Conservation (phyloP, 768 basidiomycete species). For the Tulasnella sp. region DNA sequence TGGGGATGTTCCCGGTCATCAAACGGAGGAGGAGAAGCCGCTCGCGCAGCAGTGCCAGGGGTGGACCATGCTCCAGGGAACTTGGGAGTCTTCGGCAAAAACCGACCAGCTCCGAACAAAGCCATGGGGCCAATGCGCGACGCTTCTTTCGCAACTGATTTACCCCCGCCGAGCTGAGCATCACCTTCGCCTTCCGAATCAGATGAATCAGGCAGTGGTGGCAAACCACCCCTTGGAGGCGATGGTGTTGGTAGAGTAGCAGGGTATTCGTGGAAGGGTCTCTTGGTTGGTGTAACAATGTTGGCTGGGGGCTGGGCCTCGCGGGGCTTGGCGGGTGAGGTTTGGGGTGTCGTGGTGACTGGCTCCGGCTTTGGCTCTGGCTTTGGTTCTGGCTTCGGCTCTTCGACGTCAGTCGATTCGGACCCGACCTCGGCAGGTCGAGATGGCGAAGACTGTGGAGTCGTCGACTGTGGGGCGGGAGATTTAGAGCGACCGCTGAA, state of each 20-base stretch:
- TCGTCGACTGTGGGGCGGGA: constrained; percentile 5
- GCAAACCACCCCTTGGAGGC: constrained; percentile 18
- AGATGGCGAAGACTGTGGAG: constrained; percentile 13
- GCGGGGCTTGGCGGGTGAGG: not conserved
- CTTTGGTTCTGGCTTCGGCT: not conserved
- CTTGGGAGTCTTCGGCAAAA: constrained; percentile 19
- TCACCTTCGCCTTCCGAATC: constrained; percentile 16
- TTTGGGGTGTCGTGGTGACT: constrained; percentile 13
- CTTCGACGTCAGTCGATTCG: not conserved
- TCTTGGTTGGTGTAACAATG: constrained; percentile 4
- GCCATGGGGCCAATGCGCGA: not conserved
- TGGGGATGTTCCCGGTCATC: constrained; percentile 19
- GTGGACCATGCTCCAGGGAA: constrained; percentile 23
- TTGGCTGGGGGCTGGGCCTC: not conserved
- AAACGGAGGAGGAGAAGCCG: not conserved
- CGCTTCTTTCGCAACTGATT: not conserved
- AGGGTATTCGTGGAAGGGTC: constrained; percentile 18
- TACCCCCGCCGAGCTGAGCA: not conserved
- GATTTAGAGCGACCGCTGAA: constrained; percentile 7
- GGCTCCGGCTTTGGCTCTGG: not conserved
- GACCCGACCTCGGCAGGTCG: not conserved
- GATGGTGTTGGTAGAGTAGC: constrained; percentile 4
- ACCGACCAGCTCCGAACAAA: constrained; percentile 9
- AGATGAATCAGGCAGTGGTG: not conserved
- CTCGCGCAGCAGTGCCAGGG: not conserved